Conservation (phyloP, 2,329 filamentous ascomycete genomes). For the Ascochyta koolunga region DNA sequence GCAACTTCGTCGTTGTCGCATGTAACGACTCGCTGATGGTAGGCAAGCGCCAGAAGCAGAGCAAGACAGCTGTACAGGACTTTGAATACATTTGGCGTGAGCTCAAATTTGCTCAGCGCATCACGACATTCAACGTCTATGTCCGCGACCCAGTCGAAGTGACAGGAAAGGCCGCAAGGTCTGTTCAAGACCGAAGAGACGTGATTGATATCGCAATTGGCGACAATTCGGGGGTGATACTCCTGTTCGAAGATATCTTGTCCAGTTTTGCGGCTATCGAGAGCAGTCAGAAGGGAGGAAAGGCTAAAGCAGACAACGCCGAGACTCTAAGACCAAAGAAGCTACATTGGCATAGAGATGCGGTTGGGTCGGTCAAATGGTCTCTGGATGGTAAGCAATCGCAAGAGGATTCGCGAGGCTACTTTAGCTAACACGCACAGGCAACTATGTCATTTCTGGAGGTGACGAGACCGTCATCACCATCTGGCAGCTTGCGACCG, state of each 20-base stretch:
- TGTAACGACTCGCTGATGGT: conserved; percentile 64
- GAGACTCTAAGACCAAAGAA: conserved; percentile 63
- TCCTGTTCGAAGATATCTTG: conserved; percentile 80
- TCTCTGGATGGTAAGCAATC: conserved; percentile 78
- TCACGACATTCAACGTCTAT: conserved; percentile 51
- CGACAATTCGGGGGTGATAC: conserved; percentile 75
- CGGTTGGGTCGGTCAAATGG: conserved; percentile 87
- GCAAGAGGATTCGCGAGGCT: not conserved
- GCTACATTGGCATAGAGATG: conserved; percentile 89
- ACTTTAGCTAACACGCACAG: conserved; percentile 52
- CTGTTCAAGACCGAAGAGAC: conserved; percentile 39
- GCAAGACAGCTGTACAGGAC: conserved; percentile 45
- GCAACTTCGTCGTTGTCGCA: conserved; percentile 64
- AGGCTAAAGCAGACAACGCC: conserved; percentile 34
- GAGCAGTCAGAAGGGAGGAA: conserved; percentile 44
- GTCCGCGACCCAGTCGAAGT: conserved; percentile 61
- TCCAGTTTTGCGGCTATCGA: conserved; percentile 57
- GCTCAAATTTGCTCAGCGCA: conserved; percentile 63
- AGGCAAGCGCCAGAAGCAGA: conserved; percentile 56
- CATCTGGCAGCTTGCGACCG: conserved; percentile 91
- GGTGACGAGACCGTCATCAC: conserved; percentile 88
- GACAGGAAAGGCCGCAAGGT: conserved; percentile 39
- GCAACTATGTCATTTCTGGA: conserved; percentile 92
- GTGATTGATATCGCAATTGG: conserved; percentile 79
- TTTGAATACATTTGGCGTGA: conserved; percentile 61